Evolutionary conservation across 495 filamentous ascomycete species (phyloP).

Genomic region (Halenospora varia): DNA sequence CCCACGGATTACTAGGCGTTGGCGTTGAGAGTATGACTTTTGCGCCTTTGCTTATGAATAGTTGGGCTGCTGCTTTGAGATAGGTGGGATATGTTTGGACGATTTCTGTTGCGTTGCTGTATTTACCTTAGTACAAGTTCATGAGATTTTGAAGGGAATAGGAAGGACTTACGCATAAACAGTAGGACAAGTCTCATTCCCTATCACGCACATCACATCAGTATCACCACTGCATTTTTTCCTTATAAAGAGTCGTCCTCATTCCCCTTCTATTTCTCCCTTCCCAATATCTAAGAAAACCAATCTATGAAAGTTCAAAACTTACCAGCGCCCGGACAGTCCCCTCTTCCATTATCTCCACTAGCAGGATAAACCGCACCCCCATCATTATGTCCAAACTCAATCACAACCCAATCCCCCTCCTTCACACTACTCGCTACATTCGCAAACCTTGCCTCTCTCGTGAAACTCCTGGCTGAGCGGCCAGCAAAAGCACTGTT

Average conservation of each 20-base stretch:
- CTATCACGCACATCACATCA: conserved; percentile 32
- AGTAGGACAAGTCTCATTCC: conserved; percentile 52
- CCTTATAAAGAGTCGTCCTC: no score
- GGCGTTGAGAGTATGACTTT: conserved; percentile 53
- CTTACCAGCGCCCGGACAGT: not conserved
- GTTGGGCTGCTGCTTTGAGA: conserved; percentile 51
- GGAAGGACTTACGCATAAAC: conserved; percentile 21
- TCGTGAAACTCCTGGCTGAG: not conserved
- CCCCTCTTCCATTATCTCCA: conserved; percentile 2
- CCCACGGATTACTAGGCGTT: conserved; percentile 53
- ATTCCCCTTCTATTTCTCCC: no score
- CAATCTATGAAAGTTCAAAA: no score
- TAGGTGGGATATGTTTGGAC: conserved; percentile 57
- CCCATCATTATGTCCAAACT: conserved; percentile 6
- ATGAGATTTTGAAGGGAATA: not conserved
- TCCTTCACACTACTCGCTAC: not conserved
- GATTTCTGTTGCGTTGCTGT: conserved; percentile 48
- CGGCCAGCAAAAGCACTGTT: conserved; percentile 1
- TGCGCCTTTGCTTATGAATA: conserved; percentile 48
- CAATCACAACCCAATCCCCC: conserved; percentile 6
- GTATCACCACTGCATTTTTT: no score
- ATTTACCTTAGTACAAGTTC: conserved; percentile 10
- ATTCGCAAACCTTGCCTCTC: not conserved
- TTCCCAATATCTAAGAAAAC: no score
- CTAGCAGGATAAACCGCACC: not conserved